Percentiles rank a stretch among this genome's conserved stretches.
Conservation (phyloP, 1,284 basidiomycete genomes). For the Fomitopsis pinicola region DNA sequence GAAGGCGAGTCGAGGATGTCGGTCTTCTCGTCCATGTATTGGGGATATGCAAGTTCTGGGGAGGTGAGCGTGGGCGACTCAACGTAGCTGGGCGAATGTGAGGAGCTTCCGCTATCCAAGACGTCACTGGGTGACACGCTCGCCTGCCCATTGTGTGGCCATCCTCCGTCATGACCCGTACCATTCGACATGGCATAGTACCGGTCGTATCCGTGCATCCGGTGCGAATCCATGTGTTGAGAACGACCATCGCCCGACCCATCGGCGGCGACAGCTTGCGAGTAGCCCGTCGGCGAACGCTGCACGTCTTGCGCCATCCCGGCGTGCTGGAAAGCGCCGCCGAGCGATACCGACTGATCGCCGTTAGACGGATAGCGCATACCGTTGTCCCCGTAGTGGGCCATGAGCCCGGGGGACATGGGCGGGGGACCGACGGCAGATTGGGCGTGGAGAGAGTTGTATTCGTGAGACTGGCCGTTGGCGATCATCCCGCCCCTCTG, state of each 20-base stretch:
- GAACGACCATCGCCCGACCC: conserved; percentile 33
- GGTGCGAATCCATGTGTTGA: conserved; percentile 34
- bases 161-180: conserved; percentile 44
- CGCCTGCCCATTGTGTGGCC: conserved; percentile 36
- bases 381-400: conserved; percentile 23
- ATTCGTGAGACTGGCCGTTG: conserved; percentile 46
- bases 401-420: conserved; percentile 17
- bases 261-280: conserved; percentile 36
- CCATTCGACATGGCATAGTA: conserved; percentile 52
- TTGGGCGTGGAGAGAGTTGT: conserved; percentile 36
- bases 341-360: conserved; percentile 35
- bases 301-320: conserved; percentile 34
- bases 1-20: conserved; percentile 49
- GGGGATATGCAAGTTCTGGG: conserved; percentile 51
- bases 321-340: conserved; percentile 37
- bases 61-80: conserved; percentile 59
- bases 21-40: conserved; percentile 65
- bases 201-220: conserved; percentile 47
- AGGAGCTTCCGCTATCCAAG: conserved; percentile 40
- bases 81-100: conserved; percentile 48
- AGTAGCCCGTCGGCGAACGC: conserved; percentile 46
- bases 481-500: conserved; percentile 42
- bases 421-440: conserved; percentile 24
- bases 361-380: conserved; percentile 42
- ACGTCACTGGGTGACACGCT: conserved; percentile 2